These are phyloP conservation scores for Penicillium sp. DNA, from an alignment of 2,329 filamentous ascomycete species.

Conservation along the genomic window DNA sequence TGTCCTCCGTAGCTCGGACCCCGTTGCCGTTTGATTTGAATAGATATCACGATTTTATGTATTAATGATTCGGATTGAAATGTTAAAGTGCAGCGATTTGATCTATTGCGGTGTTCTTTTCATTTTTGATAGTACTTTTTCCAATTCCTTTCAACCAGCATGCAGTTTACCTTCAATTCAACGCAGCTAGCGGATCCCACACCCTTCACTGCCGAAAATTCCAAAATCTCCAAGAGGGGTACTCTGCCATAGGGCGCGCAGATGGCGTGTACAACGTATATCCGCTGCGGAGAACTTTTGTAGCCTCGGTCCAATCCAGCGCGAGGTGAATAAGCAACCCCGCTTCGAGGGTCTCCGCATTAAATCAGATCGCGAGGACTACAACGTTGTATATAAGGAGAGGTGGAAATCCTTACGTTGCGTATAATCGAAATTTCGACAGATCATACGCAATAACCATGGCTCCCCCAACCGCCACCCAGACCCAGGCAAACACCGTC, in stretches of 20 bases:
- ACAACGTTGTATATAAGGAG: too few species aligned
- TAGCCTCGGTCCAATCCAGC: slow-evolving; percentile 11
- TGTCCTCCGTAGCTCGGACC: not conserved
- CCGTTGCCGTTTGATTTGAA: not conserved
- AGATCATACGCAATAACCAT: slow-evolving; percentile 16
- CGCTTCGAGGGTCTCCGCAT: not conserved
- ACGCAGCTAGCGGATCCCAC: not conserved
- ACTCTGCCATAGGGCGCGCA: too few species aligned
- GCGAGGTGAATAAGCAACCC: slow-evolving; percentile 1
- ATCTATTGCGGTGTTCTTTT: not conserved
- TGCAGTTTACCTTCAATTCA: not conserved
- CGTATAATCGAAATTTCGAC: not conserved
- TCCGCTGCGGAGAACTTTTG: not conserved
- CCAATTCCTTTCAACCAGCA: not conserved
- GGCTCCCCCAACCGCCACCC: slow-evolving; percentile 32
- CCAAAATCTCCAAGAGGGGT: not conserved
- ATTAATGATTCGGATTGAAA: not conserved
- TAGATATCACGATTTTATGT: not conserved
- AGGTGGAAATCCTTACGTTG: not conserved
- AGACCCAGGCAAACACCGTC: slow-evolving; percentile 17
- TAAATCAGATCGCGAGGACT: not conserved
- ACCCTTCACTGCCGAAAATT: too few species aligned
- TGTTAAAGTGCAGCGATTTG: not conserved
- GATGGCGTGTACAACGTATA: not conserved
- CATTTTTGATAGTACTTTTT: not conserved